These are phyloP conservation scores for Ceratocystis ficicola DNA, from an alignment of 2,329 filamentous ascomycete species.

Conservation along the genomic window DNA sequence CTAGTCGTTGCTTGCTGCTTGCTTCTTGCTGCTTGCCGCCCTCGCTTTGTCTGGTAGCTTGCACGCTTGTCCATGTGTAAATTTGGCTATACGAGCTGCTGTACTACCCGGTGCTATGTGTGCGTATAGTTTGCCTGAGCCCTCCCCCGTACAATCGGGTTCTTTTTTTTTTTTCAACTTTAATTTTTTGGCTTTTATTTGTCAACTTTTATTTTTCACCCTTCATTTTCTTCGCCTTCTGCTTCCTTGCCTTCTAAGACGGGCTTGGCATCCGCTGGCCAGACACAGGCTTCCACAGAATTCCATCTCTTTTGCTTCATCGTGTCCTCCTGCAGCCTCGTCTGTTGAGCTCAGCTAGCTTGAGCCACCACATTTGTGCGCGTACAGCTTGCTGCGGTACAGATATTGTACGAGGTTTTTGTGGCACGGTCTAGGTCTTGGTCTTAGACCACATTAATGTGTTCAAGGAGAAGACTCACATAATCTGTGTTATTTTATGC, in stretches of 20 bases:
- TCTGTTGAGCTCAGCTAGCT: neutral
- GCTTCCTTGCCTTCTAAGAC: neutral
- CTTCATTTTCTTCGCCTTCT: too few relatives aligned
- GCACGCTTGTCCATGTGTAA: conserved; percentile 5
- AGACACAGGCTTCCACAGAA: neutral
- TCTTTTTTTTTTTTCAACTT: neutral
- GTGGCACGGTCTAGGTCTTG: neutral
- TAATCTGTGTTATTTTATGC: conserved; percentile 3
- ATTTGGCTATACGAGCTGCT: conserved; percentile 12
- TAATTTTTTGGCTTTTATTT: too few relatives aligned
- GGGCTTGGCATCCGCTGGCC: neutral
- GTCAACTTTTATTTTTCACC: too few relatives aligned
- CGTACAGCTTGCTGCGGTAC: neutral
- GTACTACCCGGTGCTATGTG: neutral
- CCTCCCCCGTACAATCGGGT: neutral
- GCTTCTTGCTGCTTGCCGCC: neutral
- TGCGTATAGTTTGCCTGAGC: neutral
- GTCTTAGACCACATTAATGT: conserved; percentile 1
- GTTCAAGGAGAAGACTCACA: neutral
- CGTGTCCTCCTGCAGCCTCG: neutral
- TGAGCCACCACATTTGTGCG: neutral
- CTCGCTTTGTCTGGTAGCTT: neutral
- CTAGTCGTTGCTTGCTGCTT: neutral
- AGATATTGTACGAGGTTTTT: conserved; percentile 10
- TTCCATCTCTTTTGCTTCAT: conserved; percentile 5